phyloP scores from a whole-genome alignment of 257 asterid genomes.

The Solanum acaule region DNA sequence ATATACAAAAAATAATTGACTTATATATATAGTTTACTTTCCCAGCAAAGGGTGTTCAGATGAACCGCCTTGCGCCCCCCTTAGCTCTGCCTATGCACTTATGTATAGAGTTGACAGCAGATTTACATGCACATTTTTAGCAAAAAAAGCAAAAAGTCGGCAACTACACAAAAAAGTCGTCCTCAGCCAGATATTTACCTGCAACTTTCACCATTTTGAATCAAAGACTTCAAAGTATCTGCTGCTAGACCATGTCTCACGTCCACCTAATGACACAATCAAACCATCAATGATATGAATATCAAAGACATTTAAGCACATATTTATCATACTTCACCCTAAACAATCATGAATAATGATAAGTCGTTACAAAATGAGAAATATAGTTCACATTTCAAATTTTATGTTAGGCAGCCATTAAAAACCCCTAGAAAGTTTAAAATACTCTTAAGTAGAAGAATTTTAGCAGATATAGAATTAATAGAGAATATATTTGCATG shows the following conservation, averaged over 20 bases:
- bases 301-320: constrained; percentile 1
- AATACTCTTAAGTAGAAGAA: background rate
- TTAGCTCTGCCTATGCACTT: background rate
- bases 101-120: background rate
- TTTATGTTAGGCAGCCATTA: background rate
- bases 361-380: background rate
- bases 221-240: constrained; percentile 63
- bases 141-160: background rate
- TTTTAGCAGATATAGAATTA: background rate
- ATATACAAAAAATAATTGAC: background rate
- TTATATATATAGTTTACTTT: background rate
- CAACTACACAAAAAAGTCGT: background rate
- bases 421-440: background rate
- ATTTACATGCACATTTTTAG: background rate
- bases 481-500: background rate
- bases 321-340: background rate
- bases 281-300: background rate
- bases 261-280: constrained; percentile 35
- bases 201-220: constrained; percentile 65
- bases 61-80: background rate
- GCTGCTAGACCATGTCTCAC: constrained; percentile 77
- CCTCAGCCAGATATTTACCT: constrained; percentile 27
- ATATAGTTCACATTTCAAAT: background rate
- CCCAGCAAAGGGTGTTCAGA: background rate
- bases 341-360: background rate